Percentiles rank a stretch among this genome's conserved stretches.
These are phyloP conservation scores for Plasmodium gaboni DNA, from an alignment of 169 alveolate species.

Conservation along the genomic window DNA sequence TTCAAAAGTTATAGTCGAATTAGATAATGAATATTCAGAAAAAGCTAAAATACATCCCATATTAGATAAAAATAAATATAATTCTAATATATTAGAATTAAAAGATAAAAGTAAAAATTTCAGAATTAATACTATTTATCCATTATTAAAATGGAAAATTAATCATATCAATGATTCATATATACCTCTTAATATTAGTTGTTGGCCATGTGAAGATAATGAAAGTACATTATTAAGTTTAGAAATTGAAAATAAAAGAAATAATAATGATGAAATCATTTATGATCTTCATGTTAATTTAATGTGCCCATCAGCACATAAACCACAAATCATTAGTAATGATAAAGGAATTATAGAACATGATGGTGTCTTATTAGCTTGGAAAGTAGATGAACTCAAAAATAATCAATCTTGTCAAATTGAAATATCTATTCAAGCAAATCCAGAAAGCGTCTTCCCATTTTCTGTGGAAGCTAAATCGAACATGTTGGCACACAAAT, in stretches of 20 bases:
- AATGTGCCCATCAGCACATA: conserved; percentile 74
- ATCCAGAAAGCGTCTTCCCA: conserved; percentile 67
- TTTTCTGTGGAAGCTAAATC: conserved; percentile 77
- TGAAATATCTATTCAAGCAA: conserved; percentile 73
- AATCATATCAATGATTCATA: conserved; percentile 61
- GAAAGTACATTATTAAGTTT: conserved; percentile 75
- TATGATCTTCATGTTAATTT: conserved; percentile 72
- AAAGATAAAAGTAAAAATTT: conserved; percentile 68
- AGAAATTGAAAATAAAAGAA: conserved; percentile 75
- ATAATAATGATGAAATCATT: conserved; percentile 26
- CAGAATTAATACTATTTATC: conserved; percentile 51
- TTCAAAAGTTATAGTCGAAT: conserved; percentile 53
- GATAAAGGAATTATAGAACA: conserved; percentile 73
- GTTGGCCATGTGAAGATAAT: conserved; percentile 78
- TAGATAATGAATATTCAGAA: conserved; percentile 68
- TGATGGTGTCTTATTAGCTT: conserved; percentile 58
- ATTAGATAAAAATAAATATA: conserved; percentile 69
- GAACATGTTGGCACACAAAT: conserved; percentile 47
- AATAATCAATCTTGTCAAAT: conserved; percentile 69
- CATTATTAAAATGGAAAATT: conserved; percentile 76
- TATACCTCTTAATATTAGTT: conserved; percentile 71
- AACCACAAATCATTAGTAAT: conserved; percentile 72
- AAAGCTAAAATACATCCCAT: conserved; percentile 77
- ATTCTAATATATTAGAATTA: conserved; percentile 56
- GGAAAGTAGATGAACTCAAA: conserved; percentile 59